A percentile compares a stretch with the other conserved stretches of the same genome.
phyloP scores from a whole-genome alignment of 2,329 filamentous ascomycete species.

The Calcarisporium arbuscula region DNA sequence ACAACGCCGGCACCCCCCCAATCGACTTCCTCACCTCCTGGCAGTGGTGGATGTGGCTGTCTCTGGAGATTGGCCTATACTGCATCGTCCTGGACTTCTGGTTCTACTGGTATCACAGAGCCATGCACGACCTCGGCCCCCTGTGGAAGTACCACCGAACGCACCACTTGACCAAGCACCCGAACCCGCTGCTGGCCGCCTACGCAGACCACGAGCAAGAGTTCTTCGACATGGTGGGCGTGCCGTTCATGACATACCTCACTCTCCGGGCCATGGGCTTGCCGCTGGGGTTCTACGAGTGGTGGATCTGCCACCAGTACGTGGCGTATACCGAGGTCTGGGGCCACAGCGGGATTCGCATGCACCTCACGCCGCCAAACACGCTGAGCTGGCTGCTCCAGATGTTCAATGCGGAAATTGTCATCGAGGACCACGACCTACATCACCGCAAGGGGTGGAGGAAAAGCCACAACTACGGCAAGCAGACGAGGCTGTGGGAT shows the following conservation, averaged over 20 bases:
- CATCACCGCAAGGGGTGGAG: slow-evolving; percentile 31
- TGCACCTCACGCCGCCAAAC: slow-evolving; percentile 24
- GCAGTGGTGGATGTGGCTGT: slow-evolving; percentile 25
- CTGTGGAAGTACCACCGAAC: slow-evolving; percentile 39
- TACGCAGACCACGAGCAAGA: slow-evolving; percentile 37
- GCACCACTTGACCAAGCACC: slow-evolving; percentile 38
- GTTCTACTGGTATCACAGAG: slow-evolving; percentile 31
- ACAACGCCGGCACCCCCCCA: slow-evolving; percentile 19
- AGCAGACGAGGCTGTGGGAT: slow-evolving; percentile 31
- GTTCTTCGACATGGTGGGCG: slow-evolving; percentile 32
- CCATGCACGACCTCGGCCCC: slow-evolving; percentile 31
- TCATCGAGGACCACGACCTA: slow-evolving; percentile 35
- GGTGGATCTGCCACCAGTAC: slow-evolving; percentile 38
- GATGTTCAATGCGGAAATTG: slow-evolving; percentile 25
- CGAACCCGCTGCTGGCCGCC: slow-evolving; percentile 32
- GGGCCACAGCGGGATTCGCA: slow-evolving; percentile 30
- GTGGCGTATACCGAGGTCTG: slow-evolving; percentile 31
- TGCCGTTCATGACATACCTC: slow-evolving; percentile 31
- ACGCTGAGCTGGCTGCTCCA: slow-evolving; percentile 26
- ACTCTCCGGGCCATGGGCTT: slow-evolving; percentile 25
- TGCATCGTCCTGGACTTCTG: slow-evolving; percentile 37
- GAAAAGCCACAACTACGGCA: slow-evolving; percentile 31
- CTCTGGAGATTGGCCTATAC: slow-evolving; percentile 32
- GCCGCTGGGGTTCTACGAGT: slow-evolving; percentile 39
- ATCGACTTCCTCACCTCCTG: slow-evolving; percentile 7